Evolutionary conservation across 2,329 filamentous ascomycete species (phyloP).

Genomic region (Colletotrichum sp.): DNA sequence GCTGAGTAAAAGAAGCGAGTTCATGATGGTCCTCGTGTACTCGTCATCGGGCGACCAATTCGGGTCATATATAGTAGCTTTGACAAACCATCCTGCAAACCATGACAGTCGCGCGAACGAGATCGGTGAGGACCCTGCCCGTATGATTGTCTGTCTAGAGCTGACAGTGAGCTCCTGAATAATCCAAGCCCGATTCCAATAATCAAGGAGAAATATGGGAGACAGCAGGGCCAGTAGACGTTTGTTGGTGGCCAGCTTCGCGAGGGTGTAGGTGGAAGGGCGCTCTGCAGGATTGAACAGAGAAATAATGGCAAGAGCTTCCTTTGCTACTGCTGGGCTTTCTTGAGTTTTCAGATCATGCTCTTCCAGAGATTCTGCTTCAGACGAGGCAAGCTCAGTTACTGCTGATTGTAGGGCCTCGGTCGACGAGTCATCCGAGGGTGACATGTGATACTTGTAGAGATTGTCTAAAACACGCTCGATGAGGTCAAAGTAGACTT

Average conservation of each 20-base stretch:
- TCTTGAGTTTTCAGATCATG: rapidly evolving
- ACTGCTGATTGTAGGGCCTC: rapidly evolving
- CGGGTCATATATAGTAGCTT: rapidly evolving
- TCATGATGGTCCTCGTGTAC: too few species aligned
- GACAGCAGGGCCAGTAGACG: background rate
- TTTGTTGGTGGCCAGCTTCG: rapidly evolving
- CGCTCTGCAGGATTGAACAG: background rate
- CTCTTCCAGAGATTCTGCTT: rapidly evolving
- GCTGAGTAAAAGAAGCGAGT: rapidly evolving
- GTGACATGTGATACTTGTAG: too few species aligned
- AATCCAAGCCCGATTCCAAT: background rate
- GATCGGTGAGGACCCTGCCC: background rate
- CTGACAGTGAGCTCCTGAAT: background rate
- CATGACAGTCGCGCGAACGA: background rate
- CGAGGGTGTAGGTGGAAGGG: rapidly evolving
- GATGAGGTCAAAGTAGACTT: background rate
- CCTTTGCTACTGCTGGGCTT: rapidly evolving
- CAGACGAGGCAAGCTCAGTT: background rate
- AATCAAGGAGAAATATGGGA: background rate
- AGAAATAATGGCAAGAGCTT: background rate
- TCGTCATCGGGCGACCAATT: background rate
- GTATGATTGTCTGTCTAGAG: background rate
- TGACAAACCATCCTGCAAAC: rapidly evolving
- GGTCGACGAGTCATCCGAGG: background rate
- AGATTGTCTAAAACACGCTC: rapidly evolving